Conservation (phyloP, 495 filamentous ascomycete species). For the Filosporella fistucella region DNA sequence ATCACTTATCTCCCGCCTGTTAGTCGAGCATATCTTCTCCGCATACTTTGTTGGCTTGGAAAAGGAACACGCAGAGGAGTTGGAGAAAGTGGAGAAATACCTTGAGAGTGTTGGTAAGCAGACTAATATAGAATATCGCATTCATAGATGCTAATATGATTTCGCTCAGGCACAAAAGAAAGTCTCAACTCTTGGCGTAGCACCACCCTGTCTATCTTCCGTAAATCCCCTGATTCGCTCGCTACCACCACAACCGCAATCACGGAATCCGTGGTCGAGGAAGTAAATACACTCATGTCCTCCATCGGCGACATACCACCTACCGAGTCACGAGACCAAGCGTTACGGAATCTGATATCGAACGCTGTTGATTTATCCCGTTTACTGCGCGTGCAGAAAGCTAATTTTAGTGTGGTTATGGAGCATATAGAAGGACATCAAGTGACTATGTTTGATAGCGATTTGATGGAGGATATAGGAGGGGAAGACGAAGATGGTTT, state of each 20-base stretch:
- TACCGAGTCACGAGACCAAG: slow-evolving; percentile 40
- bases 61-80: slow-evolving; percentile 33
- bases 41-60: slow-evolving; percentile 48
- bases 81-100: slow-evolving; percentile 39
- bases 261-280: slow-evolving; percentile 30
- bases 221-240: slow-evolving; percentile 35
- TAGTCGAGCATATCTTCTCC: slow-evolving; percentile 46
- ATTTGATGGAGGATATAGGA: slow-evolving; percentile 52
- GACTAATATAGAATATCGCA: neutral
- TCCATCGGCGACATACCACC: slow-evolving; percentile 20
- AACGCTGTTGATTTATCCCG: slow-evolving; percentile 45
- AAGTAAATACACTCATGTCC: slow-evolving; percentile 24
- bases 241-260: slow-evolving; percentile 32
- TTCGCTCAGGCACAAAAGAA: slow-evolving; percentile 41
- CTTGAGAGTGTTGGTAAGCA: slow-evolving; percentile 37
- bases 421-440: slow-evolving; percentile 43
- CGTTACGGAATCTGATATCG: slow-evolving; percentile 36
- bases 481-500: slow-evolving; percentile 51
- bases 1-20: slow-evolving; percentile 42
- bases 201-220: slow-evolving; percentile 44
- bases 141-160: neutral
- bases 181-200: slow-evolving; percentile 52
- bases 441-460: slow-evolving; percentile 39
- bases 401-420: slow-evolving; percentile 45
- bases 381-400: slow-evolving; percentile 47